Base-by-base conservation (phyloP, 768 basidiomycete genomes). In the Candolleomyces eurysporus region DNA sequence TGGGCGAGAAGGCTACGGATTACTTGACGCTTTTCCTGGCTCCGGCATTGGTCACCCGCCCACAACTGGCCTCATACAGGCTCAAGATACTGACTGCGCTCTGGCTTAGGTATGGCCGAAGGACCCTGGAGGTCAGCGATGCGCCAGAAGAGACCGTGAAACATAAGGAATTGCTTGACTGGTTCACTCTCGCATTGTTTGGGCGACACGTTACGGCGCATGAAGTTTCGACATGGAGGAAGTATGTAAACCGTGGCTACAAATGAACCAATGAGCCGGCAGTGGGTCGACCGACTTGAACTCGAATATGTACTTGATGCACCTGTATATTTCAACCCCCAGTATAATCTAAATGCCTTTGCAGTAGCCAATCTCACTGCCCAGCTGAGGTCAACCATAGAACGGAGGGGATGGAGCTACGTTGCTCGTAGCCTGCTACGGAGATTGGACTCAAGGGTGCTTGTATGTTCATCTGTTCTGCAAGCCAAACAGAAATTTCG, bases 401-500 rank as follows among this genome's bases (percentile, higher is more conserved):
- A 26, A 26, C 36, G 49, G 32, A 26, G 26, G 26, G 2, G 2
- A 26, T 26, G 4, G 26, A 4, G 26, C 26, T 26, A 26, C 4
- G 26, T 4, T 26, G 26, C 2, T 26, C 2, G 26, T 26, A 26
- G 26, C 26, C 26, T 16, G 52, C 52, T 30, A 54, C 52, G 26
- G 30, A 3, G 16, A 17, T 21, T 61, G 60, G 26, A 26, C n/a
- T n/a, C n/a, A n/a, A 26, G 26, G 26, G 26, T 26, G 26, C 26
- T n/a, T 57, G 42, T 61, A 42, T 30, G 53, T 8, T 48, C 57
- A 32, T 61, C 56, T 61, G 60, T 36, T 1, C 39, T 4, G 6
- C 11, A 9, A 30, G 42, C 53, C 21, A 43, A 59, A 52, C 36
- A 52, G 52, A 60, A 54, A 54, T 54, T 60, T 54, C 46, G 52